Conservation (phyloP, 345 rosid genomes). For the Bretschneidera sinensis region DNA sequence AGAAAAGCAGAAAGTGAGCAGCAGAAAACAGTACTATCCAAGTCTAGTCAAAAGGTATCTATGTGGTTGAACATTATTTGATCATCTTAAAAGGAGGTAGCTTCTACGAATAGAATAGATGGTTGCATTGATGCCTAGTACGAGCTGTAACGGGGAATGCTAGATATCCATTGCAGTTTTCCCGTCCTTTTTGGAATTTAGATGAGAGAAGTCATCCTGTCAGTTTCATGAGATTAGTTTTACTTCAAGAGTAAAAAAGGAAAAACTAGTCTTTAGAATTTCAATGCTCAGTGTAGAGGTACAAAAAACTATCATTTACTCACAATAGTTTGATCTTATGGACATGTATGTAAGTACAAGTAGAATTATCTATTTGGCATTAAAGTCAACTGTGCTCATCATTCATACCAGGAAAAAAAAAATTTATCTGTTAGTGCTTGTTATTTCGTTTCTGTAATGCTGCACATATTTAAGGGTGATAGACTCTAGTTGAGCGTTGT, state of each 20-base stretch:
- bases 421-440: no score
- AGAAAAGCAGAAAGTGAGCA: slow-evolving; percentile 26
- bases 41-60: slow-evolving; percentile 44
- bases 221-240: not conserved
- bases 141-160: not conserved
- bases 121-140: not conserved
- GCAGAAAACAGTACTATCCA: slow-evolving; percentile 18
- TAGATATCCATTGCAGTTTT: slow-evolving; percentile 2
- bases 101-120: not conserved
- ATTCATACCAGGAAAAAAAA: no score
- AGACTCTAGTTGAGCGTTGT: no score
- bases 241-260: no score
- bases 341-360: no score
- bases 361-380: no score
- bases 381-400: no score
- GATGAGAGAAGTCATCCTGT: not conserved
- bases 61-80: not conserved
- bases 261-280: no score
- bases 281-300: not conserved
- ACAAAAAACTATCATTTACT: not conserved
- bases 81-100: not conserved
- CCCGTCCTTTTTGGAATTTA: slow-evolving; percentile 8
- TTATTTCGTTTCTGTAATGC: no score
- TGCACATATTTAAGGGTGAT: no score
- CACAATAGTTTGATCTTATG: not conserved